Evolutionary conservation across 805 yeast genomes (phyloP).

Genomic region (Naumovozyma dairenensis): DNA sequence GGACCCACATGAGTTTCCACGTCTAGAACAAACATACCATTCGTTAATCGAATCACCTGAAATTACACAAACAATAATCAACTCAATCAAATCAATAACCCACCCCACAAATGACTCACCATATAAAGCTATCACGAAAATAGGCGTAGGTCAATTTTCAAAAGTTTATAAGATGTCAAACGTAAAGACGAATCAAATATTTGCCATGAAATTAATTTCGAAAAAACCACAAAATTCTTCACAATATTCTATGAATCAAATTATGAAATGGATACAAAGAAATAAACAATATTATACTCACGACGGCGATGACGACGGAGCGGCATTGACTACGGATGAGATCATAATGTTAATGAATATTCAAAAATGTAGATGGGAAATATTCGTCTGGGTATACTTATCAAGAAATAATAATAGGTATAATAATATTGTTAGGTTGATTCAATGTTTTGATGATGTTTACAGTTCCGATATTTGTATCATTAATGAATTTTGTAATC

Average conservation of each 20-base stretch:
- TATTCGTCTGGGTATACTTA: constrained; percentile 15
- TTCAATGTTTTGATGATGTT: constrained; percentile 23
- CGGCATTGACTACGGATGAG: constrained; percentile 17
- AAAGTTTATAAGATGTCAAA: constrained; percentile 18
- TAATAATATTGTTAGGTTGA: constrained; percentile 13
- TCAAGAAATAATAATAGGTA: constrained; percentile 5
- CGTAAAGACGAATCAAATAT: constrained; percentile 3
- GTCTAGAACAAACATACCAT: too few species aligned
- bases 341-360: constrained; percentile 23
- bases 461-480: constrained; percentile 24
- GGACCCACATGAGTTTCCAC: too few species aligned
- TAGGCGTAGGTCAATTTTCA: constrained; percentile 28
- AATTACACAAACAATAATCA: too few species aligned
- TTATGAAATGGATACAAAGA: constrained; percentile 20
- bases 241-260: constrained; percentile 25
- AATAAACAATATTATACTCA: constrained; percentile 17
- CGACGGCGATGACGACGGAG: constrained; percentile 3
- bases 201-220: constrained; percentile 25
- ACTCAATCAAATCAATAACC: too few species aligned
- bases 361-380: constrained; percentile 27
- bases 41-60: too few species aligned
- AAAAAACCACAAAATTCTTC: constrained; percentile 20
- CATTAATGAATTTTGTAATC: constrained; percentile 23
- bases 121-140: constrained; percentile 9
- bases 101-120: too few species aligned